Percentiles rank a stretch among this genome's conserved stretches.
Evolutionary conservation across 805 yeast species (phyloP).

Genomic region (Candida ponderosae): DNA sequence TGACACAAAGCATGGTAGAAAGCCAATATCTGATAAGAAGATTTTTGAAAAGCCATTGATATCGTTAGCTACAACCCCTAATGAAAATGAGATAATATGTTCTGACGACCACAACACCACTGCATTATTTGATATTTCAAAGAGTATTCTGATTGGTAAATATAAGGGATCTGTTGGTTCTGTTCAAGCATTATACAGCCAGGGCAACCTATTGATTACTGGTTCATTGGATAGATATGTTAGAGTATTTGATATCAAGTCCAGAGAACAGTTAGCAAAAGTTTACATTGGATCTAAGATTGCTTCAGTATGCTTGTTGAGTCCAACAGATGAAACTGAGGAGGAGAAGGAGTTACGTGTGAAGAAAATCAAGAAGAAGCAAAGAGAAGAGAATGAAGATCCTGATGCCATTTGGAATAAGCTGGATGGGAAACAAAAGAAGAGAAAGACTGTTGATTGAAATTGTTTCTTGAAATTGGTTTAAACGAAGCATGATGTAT

Average conservation of each 20-base stretch:
- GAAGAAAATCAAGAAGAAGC: constrained; percentile 28
- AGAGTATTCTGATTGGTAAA: constrained; percentile 56
- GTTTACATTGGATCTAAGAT: constrained; percentile 73
- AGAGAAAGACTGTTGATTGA: constrained; percentile 1
- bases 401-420: constrained; percentile 32
- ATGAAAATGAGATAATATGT: constrained; percentile 42
- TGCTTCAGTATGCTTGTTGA: constrained; percentile 41
- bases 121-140: constrained; percentile 42
- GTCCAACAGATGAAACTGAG: constrained; percentile 31
- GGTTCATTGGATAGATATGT: constrained; percentile 89
- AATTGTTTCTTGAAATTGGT: too few species aligned
- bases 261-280: constrained; percentile 55
- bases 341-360: constrained; percentile 20
- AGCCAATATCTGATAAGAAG: constrained; percentile 55
- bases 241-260: constrained; percentile 59
- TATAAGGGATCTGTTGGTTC: constrained; percentile 76
- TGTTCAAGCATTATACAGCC: constrained; percentile 28
- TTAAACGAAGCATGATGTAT: too few species aligned
- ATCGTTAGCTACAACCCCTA: constrained; percentile 19
- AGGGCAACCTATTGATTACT: constrained; percentile 44
- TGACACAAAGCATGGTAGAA: constrained; percentile 57
- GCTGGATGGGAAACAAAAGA: constrained; percentile 14
- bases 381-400: constrained; percentile 21
- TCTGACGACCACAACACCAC: constrained; percentile 68
- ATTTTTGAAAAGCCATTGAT: constrained; percentile 48